Percentiles rank a stretch among this genome's conserved stretches.
These are phyloP conservation scores for Pyrenochaeta sp. DNA, from an alignment of 2,329 filamentous ascomycete genomes.

Conservation along the genomic window DNA sequence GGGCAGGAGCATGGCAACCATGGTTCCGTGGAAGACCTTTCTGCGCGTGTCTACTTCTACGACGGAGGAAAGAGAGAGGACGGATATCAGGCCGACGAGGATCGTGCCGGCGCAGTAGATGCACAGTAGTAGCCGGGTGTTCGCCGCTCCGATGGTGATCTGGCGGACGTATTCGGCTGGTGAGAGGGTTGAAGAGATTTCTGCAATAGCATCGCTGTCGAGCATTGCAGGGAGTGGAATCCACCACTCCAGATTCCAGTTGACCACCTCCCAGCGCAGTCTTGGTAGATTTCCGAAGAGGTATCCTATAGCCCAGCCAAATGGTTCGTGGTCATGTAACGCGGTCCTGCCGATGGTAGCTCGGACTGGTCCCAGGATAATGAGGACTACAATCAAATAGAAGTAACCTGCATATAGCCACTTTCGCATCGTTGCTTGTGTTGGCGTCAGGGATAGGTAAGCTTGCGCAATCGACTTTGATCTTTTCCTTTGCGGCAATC, in stretches of 20 bases:
- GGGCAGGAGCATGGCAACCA: slow-evolving; percentile 94
- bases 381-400: slow-evolving; percentile 70
- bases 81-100: slow-evolving; percentile 72
- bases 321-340: slow-evolving; percentile 76
- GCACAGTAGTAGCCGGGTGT: slow-evolving; percentile 78
- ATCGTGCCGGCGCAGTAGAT: slow-evolving; percentile 78
- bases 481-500: slow-evolving; percentile 32
- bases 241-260: slow-evolving; percentile 75
- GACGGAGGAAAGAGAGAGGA: slow-evolving; percentile 75
- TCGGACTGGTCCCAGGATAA: slow-evolving; percentile 76
- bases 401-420: slow-evolving; percentile 85
- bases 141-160: slow-evolving; percentile 73
- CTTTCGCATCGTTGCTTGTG: slow-evolving; percentile 77
- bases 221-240: slow-evolving; percentile 69
- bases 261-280: slow-evolving; percentile 75
- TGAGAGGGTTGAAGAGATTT: slow-evolving; percentile 12
- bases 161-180: slow-evolving; percentile 70
- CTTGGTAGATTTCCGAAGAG: slow-evolving; percentile 78
- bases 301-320: slow-evolving; percentile 93
- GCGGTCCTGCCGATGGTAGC: slow-evolving; percentile 72
- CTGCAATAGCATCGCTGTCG: slow-evolving; percentile 26
- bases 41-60: slow-evolving; percentile 94
- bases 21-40: slow-evolving; percentile 98
- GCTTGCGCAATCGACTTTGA: slow-evolving; percentile 59
- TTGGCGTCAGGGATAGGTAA: slow-evolving; percentile 80